Base-by-base conservation (phyloP, 2,329 filamentous ascomycete genomes). In the Samsoniella hepiali region DNA sequence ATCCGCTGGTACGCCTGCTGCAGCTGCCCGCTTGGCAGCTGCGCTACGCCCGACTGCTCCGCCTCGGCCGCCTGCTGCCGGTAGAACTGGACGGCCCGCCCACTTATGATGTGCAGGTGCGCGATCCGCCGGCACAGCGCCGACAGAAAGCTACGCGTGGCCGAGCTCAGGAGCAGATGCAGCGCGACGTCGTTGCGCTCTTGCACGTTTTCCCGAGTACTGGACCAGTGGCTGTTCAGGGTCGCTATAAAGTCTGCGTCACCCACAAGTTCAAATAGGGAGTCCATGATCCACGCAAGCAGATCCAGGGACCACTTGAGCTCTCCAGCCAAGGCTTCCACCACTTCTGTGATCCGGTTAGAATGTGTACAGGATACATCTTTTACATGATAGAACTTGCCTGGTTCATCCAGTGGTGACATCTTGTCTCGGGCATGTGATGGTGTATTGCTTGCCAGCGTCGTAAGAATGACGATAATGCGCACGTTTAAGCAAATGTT, bases 281-380 rank as follows among this genome's bases (percentile, higher is more conserved):
- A 79, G 68, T 88, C 84, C n/a, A 79, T 78, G 11, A 88, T 72
- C 84, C 86, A 89, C 2, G 82, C 79, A 53, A 89, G 74, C 15
- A 96, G 79, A 65, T 94, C 89, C 42, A 93, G 80, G 0, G 86
- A 85, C 93, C 93, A 97, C 71, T 85, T 88, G 4, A 90, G 86
- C 62, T 92, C 89, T 29, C 91, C 91, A 5, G 88, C 84, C 11
- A 96, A 78, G 51, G 88, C 85, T 47, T 88, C 85, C 2, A 94
- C 84, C 13, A 91, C 86, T 71, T 94, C 91, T 87, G 60, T 13
- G 64, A 32, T 61, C 54, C 53, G 36, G 58, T 72, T 51, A 58
- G 58, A 6, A 17, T 13, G 47, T 34, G 44, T 17, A 11, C 17
- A 49, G 17, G 15, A 29, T 8, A 22, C 34, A 15, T 3, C 15